A percentile compares a stretch with the other conserved stretches of the same genome.
Evolutionary conservation across 441 rosid species (phyloP).

Genomic region (Mallotus repandus): DNA sequence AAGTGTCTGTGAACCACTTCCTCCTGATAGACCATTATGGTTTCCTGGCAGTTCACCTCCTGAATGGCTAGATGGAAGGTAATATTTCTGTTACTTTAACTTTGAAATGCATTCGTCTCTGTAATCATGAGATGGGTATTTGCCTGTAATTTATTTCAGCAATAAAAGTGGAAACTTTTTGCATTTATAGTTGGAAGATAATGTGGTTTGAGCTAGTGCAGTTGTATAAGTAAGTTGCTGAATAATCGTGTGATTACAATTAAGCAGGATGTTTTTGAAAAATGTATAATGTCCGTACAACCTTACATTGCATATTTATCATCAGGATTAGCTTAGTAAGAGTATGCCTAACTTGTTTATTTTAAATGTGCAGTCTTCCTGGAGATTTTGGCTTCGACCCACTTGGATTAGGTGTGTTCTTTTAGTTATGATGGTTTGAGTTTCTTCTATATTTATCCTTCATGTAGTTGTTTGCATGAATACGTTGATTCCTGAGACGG

Average conservation of each 20-base stretch:
- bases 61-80: conserved; percentile 95
- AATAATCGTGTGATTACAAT: too few relatives aligned
- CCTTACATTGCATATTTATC: not conserved
- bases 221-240: too few relatives aligned
- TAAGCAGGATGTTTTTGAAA: too few relatives aligned
- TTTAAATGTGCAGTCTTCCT: conserved; percentile 57
- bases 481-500: not conserved
- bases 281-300: too few relatives aligned
- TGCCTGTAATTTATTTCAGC: not conserved
- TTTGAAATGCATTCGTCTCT: not conserved
- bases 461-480: not conserved
- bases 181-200: not conserved
- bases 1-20: conserved; percentile 82
- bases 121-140: not conserved
- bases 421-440: not conserved
- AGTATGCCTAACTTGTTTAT: not conserved
- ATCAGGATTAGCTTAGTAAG: not conserved
- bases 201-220: not conserved
- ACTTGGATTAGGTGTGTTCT: conserved; percentile 72
- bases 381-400: conserved; percentile 97
- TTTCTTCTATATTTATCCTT: not conserved
- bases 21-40: conserved; percentile 95
- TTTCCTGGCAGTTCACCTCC: conserved; percentile 91
- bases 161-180: not conserved
- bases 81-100: not conserved